phyloP scores from a whole-genome alignment of 2,329 filamentous ascomycete species.

The Verruconis gallopava region DNA sequence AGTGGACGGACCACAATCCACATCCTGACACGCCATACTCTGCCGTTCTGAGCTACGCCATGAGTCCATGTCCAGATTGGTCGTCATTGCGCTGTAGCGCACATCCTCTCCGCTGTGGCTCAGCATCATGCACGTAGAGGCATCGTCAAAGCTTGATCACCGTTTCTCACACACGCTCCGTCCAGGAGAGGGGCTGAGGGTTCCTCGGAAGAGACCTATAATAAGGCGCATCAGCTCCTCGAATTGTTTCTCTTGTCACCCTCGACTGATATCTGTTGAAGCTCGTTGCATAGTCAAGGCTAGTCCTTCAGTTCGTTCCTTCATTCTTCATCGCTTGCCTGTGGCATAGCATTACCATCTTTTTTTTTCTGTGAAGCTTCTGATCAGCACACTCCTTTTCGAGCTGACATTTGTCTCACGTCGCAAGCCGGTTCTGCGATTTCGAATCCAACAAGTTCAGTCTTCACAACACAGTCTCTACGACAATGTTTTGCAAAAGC shows the following conservation, averaged over 20 bases:
- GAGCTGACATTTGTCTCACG: conserved; percentile 3
- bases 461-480: conserved; percentile 12
- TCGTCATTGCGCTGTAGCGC: conserved; percentile 1
- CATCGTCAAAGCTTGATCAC: conserved; percentile 8
- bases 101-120: conserved; percentile 6
- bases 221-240: neutral
- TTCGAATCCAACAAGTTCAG: conserved; percentile 5
- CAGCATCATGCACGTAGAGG: neutral
- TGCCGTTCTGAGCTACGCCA: neutral
- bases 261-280: conserved; percentile 13
- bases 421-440: conserved; percentile 9
- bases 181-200: conserved; percentile 5
- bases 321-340: conserved; percentile 19
- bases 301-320: conserved; percentile 11
- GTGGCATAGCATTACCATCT: conserved; percentile 19
- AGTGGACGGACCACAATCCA: conserved; percentile 1
- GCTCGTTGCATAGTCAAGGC: conserved; percentile 11
- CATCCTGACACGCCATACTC: neutral
- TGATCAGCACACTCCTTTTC: conserved; percentile 19
- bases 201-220: conserved; percentile 6
- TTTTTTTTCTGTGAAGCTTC: conserved; percentile 13
- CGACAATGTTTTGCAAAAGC: conserved; percentile 35
- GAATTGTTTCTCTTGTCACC: conserved; percentile 13
- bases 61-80: conserved; percentile 5
- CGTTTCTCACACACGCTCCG: conserved; percentile 5